Conservation (phyloP, 306 rosid genomes). For the Canavalia ensiformis region DNA sequence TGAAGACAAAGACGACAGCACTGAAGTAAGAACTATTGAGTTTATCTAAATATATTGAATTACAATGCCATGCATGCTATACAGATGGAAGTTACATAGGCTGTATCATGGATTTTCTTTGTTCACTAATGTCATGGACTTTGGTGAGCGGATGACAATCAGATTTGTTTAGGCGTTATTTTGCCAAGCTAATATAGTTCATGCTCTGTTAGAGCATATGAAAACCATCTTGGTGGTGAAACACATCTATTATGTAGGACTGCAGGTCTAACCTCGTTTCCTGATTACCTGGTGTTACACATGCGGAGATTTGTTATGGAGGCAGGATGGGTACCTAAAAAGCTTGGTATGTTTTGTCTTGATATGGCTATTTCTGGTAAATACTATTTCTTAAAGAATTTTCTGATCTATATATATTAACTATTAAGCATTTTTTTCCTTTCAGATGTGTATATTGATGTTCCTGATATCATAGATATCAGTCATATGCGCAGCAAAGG, state of each 20-base stretch:
- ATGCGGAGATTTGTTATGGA: slow-evolving; percentile 97
- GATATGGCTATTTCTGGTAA: neutral
- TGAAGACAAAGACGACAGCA: slow-evolving; percentile 91
- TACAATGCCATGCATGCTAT: slow-evolving; percentile 1
- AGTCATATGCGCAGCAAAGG: slow-evolving; percentile 91
- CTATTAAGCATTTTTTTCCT: slow-evolving; percentile 27
- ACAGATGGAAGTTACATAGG: slow-evolving; percentile 2
- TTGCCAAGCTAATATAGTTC: neutral
- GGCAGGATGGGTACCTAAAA: slow-evolving; percentile 96
- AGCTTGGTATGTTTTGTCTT: slow-evolving; percentile 73
- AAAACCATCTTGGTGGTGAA: slow-evolving; percentile 42
- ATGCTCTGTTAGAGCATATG: slow-evolving; percentile 6
- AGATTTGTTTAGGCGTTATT: neutral
- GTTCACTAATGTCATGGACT: neutral
- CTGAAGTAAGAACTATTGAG: slow-evolving; percentile 69
- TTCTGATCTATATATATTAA: slow-evolving; percentile 2
- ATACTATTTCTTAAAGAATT: neutral
- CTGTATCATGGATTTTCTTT: neutral
- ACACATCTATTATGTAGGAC: slow-evolving; percentile 59
- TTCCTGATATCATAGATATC: slow-evolving; percentile 96
- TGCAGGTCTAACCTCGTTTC: slow-evolving; percentile 92
- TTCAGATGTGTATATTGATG: slow-evolving; percentile 95
- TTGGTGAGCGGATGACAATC: slow-evolving; percentile 21
- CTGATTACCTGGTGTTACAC: slow-evolving; percentile 95
- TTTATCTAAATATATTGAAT: slow-evolving; percentile 5